Evolutionary conservation across 139 green algal species (phyloP), one percentile per base, ranked within the genome.

Genomic region (Pycnococcus provasolii): DNA sequence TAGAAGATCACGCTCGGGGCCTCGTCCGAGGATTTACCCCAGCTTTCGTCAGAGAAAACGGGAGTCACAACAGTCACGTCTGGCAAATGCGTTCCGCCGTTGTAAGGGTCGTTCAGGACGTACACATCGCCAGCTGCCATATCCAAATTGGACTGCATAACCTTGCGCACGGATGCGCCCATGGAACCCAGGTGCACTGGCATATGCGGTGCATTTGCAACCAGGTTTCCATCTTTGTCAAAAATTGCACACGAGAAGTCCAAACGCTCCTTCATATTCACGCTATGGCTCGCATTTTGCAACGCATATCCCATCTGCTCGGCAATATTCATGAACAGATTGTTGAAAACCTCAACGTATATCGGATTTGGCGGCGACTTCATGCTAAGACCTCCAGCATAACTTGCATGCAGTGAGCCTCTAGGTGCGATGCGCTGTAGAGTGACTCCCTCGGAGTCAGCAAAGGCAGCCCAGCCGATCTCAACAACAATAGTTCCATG

Each of bases 191-290:
- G 64, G 64, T 71, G 64, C 7, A 71, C 64, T 6, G 64, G 64
- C 64, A 71, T 71, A 45, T 71, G 64, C 15, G 64, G 64, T 6
- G 64, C 64, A 45, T 71, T 71, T 6, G 64, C 64, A n/a, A 71
- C 40, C 37, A 71, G 64, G 39, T 59, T n/a, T 42, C 64, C 64
- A 26, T 68, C 51, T 15, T 44, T 42, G 57, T 71, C 64, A 73
- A 71, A 71, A 26, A 71, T 71, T 37, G 64, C 64, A 39, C 64
- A 71, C 6, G 53, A 72, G 64, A 71, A 71, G 26, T 71, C 64
- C 13, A 71, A 45, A 8, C 64, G 48, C 64, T 71, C 64, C 64
- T 71, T 71, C 40, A 71, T 71, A 39, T 71, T 71, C 52, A 71
- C 64, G 37, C 40, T 64, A 0, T 71, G 68, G 64, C 40, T 59